Conservation (phyloP, 208 protist species). For the Acanthamoeba culbertsoni region DNA sequence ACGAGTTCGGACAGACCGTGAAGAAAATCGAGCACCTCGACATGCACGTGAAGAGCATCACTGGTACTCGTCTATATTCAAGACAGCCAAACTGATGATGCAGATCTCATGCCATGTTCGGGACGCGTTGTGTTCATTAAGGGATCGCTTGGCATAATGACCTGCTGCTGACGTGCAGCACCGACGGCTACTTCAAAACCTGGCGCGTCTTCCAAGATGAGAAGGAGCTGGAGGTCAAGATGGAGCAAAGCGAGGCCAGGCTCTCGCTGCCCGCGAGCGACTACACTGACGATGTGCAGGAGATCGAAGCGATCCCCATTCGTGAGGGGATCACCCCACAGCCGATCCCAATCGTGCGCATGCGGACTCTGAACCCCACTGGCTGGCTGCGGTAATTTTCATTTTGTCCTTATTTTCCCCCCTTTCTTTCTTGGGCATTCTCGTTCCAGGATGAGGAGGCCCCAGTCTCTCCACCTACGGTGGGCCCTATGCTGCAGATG, state of each 20-base stretch:
- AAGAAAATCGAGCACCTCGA: slow-evolving; percentile 20
- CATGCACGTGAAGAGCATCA: not conserved
- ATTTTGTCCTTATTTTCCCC: no score
- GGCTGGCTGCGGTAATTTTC: no score
- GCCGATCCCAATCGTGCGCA: not conserved
- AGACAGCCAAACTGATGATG: not conserved
- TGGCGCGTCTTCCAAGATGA: not conserved
- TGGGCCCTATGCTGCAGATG: not conserved
- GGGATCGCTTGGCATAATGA: slow-evolving; percentile 17
- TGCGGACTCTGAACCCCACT: no score
- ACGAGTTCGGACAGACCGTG: not conserved
- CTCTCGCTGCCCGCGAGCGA: not conserved
- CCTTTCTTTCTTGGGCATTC: no score
- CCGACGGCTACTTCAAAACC: not conserved
- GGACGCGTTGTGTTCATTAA: not conserved
- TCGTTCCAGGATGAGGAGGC: not conserved
- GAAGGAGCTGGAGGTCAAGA: not conserved
- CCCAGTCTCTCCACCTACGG: not conserved
- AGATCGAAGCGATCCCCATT: not conserved
- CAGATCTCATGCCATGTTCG: not conserved
- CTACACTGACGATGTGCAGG: not conserved
- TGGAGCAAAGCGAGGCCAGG: not conserved
- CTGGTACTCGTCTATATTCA: not conserved
- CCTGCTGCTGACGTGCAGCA: not conserved
- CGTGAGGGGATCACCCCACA: not conserved